These are phyloP conservation scores for Tolypocladium inflatum DNA, from an alignment of 2,329 filamentous ascomycete genomes.

Conservation along the genomic window DNA sequence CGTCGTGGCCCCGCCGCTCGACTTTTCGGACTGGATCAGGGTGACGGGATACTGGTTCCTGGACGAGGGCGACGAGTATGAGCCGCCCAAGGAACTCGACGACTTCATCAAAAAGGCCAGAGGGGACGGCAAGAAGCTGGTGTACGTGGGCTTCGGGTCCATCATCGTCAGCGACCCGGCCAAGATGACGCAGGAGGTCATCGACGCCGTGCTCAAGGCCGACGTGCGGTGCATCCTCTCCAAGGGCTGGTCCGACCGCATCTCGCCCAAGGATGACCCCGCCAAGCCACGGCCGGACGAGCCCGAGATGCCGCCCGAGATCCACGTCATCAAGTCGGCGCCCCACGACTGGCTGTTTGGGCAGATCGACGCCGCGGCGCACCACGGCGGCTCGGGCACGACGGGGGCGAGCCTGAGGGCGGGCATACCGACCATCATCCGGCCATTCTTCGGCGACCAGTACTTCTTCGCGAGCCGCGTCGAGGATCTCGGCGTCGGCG, in stretches of 20 bases:
- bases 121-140: slow-evolving; percentile 76
- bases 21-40: slow-evolving; percentile 96
- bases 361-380: slow-evolving; percentile 87
- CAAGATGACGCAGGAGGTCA: slow-evolving; percentile 83
- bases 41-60: slow-evolving; percentile 98
- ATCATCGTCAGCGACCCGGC: slow-evolving; percentile 87
- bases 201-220: slow-evolving; percentile 82
- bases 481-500: slow-evolving; percentile 86
- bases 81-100: slow-evolving; percentile 64
- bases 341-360: slow-evolving; percentile 96
- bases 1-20: slow-evolving; percentile 87
- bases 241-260: slow-evolving; percentile 91
- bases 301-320: slow-evolving; percentile 64
- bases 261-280: slow-evolving; percentile 36
- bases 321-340: slow-evolving; percentile 79
- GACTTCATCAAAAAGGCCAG: slow-evolving; percentile 80
- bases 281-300: slow-evolving; percentile 46
- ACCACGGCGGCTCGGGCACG: slow-evolving; percentile 91
- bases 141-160: slow-evolving; percentile 95
- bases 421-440: slow-evolving; percentile 87
- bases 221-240: slow-evolving; percentile 92
- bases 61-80: slow-evolving; percentile 63
- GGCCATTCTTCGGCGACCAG: slow-evolving; percentile 96
- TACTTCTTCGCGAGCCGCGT: slow-evolving; percentile 90
- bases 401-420: slow-evolving; percentile 88